Evolutionary conservation across 2,329 filamentous ascomycete species (phyloP), one percentile per base, ranked within the genome.

Genomic region (Pyricularia sp.): DNA sequence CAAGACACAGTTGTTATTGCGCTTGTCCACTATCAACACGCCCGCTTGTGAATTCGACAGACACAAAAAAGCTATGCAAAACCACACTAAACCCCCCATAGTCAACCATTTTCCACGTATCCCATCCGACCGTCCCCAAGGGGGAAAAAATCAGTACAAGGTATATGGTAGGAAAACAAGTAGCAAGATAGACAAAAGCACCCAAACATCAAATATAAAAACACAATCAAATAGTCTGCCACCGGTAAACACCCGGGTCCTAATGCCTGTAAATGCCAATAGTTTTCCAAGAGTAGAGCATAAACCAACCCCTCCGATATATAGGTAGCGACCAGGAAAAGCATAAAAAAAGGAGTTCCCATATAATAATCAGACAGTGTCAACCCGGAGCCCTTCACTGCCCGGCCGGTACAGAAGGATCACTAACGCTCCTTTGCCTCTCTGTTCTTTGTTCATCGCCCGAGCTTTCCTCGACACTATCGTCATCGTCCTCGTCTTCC

Each of bases 401-500:
- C 20, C 65, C 42, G 14, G 66, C 66, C n/a, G 30, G 55, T 28
- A 68, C n/a, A 3, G 76, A 72, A 31, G 79, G 79, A 36, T 81
- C 79, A 63, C 80, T 81, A 66, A 80, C 76, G 70, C 80, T 89
- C 70, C 86, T 79, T 74, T 88, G 86, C 70, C 86, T 80, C 75
- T 87, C 86, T 4, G 85, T 87, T 71, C 83, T 77, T 73, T 80
- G 80, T 71, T 86, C 84, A 66, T 84, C 84, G 0, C 80, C 82
- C 17, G 83, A 85, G 69, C 82, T 81, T 65, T 81, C 81, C 12
- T 82, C 78, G 31, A 77, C 77, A 12, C 76, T 79, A 31, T 79
- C 79, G 50, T 76, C 78, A 42, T 76, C 78, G 67, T 92, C 91
- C 67, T 91, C 89, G 25, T 92, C 90, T 2, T 69, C 71, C 1